Conservation (phyloP, 768 basidiomycete genomes). For the Phylloporus sp. region DNA sequence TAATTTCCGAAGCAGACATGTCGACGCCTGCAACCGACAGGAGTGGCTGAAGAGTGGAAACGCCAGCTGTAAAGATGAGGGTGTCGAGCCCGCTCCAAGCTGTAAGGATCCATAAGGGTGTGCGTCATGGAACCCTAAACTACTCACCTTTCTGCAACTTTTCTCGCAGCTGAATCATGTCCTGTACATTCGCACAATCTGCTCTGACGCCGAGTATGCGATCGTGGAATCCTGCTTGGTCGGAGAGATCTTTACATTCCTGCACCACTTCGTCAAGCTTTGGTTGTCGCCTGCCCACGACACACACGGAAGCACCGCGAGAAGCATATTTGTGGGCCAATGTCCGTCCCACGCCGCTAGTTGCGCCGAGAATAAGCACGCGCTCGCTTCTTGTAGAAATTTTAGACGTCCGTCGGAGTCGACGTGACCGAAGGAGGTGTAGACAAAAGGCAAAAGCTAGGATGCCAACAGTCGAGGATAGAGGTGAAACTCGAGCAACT, state of each 20-base stretch:
- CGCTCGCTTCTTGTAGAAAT: conserved; percentile 54
- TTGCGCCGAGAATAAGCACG: conserved; percentile 78
- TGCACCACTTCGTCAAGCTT: conserved; percentile 54
- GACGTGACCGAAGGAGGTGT: conserved; percentile 14
- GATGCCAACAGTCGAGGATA: conserved; percentile 8
- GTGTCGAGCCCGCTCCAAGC: conserved; percentile 86
- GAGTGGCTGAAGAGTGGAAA: conserved; percentile 75
- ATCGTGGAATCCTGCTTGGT: conserved; percentile 15
- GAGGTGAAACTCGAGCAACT: conserved; percentile 1
- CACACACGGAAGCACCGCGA: conserved; percentile 71
- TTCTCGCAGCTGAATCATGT: conserved; percentile 60
- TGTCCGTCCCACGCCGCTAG: conserved; percentile 74
- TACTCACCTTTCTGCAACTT: conserved; percentile 48
- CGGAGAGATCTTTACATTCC: conserved; percentile 47
- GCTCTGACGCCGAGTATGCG: conserved; percentile 50
- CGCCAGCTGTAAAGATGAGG: conserved; percentile 75
- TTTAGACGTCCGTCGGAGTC: conserved; percentile 31
- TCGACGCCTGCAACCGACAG: conserved; percentile 64
- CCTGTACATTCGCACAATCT: conserved; percentile 63
- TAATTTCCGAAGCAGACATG: conserved; percentile 24
- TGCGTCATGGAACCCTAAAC: not conserved
- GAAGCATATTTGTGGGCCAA: conserved; percentile 68
- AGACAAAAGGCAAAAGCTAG: conserved; percentile 15
- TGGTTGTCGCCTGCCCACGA: conserved; percentile 63
- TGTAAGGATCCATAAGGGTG: conserved; percentile 26